These are phyloP conservation scores for Didymella keratinophila DNA, from an alignment of 2,329 filamentous ascomycete genomes.

Conservation along the genomic window DNA sequence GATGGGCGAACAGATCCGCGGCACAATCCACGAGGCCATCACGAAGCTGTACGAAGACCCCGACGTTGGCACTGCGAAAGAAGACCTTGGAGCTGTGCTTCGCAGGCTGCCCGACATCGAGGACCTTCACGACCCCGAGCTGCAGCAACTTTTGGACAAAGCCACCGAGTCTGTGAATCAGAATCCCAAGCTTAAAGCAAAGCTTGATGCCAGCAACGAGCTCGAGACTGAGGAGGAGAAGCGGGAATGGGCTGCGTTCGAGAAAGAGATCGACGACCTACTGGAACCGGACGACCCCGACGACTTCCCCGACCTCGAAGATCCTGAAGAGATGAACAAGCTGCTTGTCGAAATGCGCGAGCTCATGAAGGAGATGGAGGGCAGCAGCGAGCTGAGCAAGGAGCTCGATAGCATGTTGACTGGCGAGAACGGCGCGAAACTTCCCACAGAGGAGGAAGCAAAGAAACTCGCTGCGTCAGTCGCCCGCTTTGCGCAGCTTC, in stretches of 20 bases:
- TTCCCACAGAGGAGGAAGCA: constrained; percentile 25
- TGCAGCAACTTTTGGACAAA: constrained; percentile 30
- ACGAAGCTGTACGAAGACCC: constrained; percentile 43
- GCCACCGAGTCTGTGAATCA: constrained; percentile 34
- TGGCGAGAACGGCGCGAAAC: constrained; percentile 18
- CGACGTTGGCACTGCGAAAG: constrained; percentile 31
- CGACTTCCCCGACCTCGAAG: neutral
- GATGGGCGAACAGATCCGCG: constrained; percentile 26
- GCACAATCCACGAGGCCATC: constrained; percentile 31
- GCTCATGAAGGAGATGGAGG: constrained; percentile 34
- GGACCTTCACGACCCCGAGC: constrained; percentile 32
- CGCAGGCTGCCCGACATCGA: constrained; percentile 33
- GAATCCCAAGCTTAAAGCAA: constrained; percentile 34
- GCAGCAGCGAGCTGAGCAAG: constrained; percentile 28
- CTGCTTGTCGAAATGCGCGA: constrained; percentile 39
- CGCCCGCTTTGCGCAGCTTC: constrained; percentile 27
- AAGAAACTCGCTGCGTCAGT: constrained; percentile 35
- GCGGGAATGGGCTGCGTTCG: constrained; percentile 17
- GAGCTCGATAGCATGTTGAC: constrained; percentile 31
- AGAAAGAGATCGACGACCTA: constrained; percentile 19
- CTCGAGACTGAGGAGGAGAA: constrained; percentile 22
- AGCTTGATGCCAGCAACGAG: constrained; percentile 25
- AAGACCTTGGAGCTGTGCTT: constrained; percentile 36
- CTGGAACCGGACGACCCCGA: constrained; percentile 21
- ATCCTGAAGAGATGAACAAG: constrained; percentile 33